Percentiles rank a stretch among this genome's conserved stretches.
These are phyloP conservation scores for Xylariaceae sp. DNA, from an alignment of 2,329 filamentous ascomycete genomes.

Conservation along the genomic window DNA sequence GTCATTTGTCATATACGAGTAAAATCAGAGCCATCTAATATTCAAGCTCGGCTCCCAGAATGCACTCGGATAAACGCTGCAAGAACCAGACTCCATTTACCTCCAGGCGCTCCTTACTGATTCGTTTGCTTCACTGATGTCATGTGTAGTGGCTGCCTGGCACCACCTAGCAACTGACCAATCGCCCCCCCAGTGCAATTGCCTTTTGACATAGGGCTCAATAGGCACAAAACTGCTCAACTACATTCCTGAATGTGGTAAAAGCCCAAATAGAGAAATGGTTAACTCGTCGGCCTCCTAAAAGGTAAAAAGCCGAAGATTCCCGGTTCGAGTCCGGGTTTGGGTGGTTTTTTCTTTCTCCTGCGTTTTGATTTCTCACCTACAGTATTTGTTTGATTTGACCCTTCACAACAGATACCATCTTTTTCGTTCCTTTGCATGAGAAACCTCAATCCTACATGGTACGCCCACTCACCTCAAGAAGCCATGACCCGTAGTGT, in stretches of 20 bases:
- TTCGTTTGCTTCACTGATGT: neutral
- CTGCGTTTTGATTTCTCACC: neutral
- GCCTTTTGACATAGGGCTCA: neutral
- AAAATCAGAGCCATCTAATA: too few species aligned
- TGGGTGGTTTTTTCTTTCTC: constrained; percentile 6
- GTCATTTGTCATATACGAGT: neutral
- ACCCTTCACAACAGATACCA: too few species aligned
- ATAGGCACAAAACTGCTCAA: constrained; percentile 7
- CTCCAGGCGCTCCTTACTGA: neutral
- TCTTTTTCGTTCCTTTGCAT: too few species aligned
- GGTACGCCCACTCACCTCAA: too few species aligned
- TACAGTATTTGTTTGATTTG: neutral
- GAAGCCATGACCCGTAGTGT: too few species aligned
- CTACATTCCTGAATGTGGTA: too few species aligned
- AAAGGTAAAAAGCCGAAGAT: constrained; percentile 12
- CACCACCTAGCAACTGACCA: neutral
- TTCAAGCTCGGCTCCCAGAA: too few species aligned
- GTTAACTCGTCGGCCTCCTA: constrained; percentile 19
- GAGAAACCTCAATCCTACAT: too few species aligned
- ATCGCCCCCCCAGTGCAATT: neutral
- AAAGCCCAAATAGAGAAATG: constrained; percentile 4
- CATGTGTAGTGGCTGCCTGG: neutral
- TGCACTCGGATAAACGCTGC: neutral
- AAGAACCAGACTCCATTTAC: neutral
- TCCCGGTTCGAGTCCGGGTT: constrained; percentile 20